Evolutionary conservation across 805 yeast genomes (phyloP).

Genomic region (Priceomyces fermenticarens): DNA sequence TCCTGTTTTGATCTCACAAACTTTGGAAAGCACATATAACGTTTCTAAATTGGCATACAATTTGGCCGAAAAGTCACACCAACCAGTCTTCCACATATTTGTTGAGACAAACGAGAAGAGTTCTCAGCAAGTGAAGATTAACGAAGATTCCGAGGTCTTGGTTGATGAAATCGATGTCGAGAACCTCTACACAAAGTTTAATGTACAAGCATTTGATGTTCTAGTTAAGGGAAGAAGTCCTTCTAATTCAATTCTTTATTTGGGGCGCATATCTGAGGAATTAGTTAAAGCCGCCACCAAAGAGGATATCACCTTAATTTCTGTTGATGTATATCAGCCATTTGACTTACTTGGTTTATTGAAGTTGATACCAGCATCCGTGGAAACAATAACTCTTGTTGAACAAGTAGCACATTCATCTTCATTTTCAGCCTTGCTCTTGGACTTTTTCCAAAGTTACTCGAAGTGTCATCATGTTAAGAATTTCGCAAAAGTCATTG

Average conservation of each 20-base stretch:
- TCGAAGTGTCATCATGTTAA: conserved; percentile 43
- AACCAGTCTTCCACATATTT: conserved; percentile 74
- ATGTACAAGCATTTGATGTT: conserved; percentile 27
- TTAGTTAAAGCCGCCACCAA: conserved; percentile 38
- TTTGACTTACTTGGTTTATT: conserved; percentile 56
- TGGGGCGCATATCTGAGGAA: conserved; percentile 55
- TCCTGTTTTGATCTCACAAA: conserved; percentile 66
- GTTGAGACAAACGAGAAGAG: conserved; percentile 22
- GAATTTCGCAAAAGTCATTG: conserved; percentile 49
- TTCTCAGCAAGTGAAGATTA: conserved; percentile 10
- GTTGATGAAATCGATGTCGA: conserved; percentile 16
- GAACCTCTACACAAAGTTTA: conserved; percentile 21
- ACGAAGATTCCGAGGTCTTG: conserved; percentile 11
- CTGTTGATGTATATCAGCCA: conserved; percentile 70
- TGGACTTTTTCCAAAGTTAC: conserved; percentile 69
- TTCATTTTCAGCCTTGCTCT: conserved; percentile 63
- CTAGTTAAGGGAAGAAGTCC: conserved; percentile 36
- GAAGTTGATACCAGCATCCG: conserved; percentile 49
- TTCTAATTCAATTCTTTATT: conserved; percentile 52
- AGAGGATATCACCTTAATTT: conserved; percentile 46
- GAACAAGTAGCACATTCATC: conserved; percentile 50
- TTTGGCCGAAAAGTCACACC: conserved; percentile 45
- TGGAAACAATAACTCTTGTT: conserved; percentile 56
- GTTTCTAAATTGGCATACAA: conserved; percentile 58
- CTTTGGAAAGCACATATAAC: conserved; percentile 49